A percentile compares a stretch with the other conserved stretches of the same genome.
Evolutionary conservation across 1,284 basidiomycete species (phyloP).

Genomic region (Abortiporus biennis): DNA sequence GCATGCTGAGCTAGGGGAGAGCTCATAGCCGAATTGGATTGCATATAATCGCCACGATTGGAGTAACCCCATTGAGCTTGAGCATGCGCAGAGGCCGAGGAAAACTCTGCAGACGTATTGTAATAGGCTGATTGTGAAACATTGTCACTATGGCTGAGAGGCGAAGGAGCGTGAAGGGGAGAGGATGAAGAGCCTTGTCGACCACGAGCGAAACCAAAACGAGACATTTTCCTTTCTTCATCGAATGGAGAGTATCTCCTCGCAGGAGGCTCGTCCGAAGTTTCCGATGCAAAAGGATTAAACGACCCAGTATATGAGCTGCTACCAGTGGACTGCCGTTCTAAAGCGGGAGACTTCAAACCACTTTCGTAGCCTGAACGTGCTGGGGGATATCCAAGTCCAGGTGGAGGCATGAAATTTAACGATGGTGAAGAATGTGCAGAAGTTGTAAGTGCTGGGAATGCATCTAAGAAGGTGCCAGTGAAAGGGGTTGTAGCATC

Average conservation of each 20-base stretch:
- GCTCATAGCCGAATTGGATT: constrained; percentile 34
- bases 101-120: constrained; percentile 25
- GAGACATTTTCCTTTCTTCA: constrained; percentile 72
- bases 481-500: constrained; percentile 49
- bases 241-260: constrained; percentile 38
- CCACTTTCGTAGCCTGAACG: constrained; percentile 48
- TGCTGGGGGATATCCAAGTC: constrained; percentile 40
- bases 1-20: constrained; percentile 46
- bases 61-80: constrained; percentile 43
- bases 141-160: constrained; percentile 46
- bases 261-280: constrained; percentile 32
- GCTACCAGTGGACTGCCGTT: constrained; percentile 39
- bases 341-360: constrained; percentile 31
- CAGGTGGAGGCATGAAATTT: constrained; percentile 43
- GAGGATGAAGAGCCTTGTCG: constrained; percentile 61
- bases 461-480: constrained; percentile 59
- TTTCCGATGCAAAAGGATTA: constrained; percentile 67
- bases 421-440: constrained; percentile 22
- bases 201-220: constrained; percentile 80
- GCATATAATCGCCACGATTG: constrained; percentile 35
- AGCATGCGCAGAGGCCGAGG: constrained; percentile 28
- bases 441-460: constrained; percentile 48
- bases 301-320: constrained; percentile 67
- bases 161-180: constrained; percentile 52
- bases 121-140: constrained; percentile 38